phyloP scores from a whole-genome alignment of 2,329 filamentous ascomycete genomes.

The Trichocomaceae sp. region DNA sequence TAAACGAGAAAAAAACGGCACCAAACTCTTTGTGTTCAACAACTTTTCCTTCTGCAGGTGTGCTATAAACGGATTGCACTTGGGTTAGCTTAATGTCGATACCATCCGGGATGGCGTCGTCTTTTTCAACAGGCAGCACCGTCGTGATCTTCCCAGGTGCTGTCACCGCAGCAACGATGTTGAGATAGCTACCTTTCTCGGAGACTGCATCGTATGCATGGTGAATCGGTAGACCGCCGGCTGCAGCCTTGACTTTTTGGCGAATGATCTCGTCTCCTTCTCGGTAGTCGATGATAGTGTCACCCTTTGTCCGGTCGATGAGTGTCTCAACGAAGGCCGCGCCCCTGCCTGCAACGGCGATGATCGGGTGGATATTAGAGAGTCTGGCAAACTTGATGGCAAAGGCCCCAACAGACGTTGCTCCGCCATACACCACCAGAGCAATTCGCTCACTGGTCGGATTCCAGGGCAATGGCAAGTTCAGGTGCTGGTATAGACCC shows the following conservation, averaged over 20 bases:
- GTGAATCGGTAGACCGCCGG: conserved; percentile 25
- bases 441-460: conserved; percentile 32
- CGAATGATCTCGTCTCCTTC: conserved; percentile 49
- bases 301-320: conserved; percentile 49
- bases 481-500: conserved; percentile 43
- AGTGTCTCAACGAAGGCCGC: conserved; percentile 46
- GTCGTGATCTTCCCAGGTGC: conserved; percentile 20
- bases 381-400: conserved; percentile 50
- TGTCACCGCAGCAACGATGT: conserved; percentile 42
- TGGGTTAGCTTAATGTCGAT: conserved; percentile 35
- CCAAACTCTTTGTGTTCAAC: conserved; percentile 21
- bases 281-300: conserved; percentile 56
- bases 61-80: conserved; percentile 24
- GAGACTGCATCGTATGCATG: conserved; percentile 55
- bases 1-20: conserved; percentile 39
- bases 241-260: conserved; percentile 37
- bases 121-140: conserved; percentile 24
- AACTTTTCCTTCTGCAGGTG: neutral
- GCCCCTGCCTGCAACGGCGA: conserved; percentile 53
- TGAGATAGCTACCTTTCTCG: conserved; percentile 45
- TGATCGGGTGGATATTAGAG: conserved; percentile 56
- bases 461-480: conserved; percentile 45
- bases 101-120: conserved; percentile 29
- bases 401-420: conserved; percentile 53
- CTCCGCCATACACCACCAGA: conserved; percentile 44